Base-by-base conservation (phyloP, 23 red algal species). In the Gracilaria caudata region DNA sequence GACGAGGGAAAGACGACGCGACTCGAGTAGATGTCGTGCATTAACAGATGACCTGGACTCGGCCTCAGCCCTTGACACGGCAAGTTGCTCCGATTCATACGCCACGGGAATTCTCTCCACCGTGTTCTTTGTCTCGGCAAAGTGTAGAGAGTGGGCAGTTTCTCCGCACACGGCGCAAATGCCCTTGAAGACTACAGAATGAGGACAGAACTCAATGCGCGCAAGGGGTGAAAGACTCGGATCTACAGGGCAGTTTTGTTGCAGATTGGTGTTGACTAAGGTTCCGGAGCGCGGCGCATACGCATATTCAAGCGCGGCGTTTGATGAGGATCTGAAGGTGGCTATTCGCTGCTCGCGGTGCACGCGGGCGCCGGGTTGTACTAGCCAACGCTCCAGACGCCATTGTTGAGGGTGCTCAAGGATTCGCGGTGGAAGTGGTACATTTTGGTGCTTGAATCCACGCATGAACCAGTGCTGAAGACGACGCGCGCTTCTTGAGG, bases 1-100 rank as follows among this genome's bases (percentile, higher is more conserved):
- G 43, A 99, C 97, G 26, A 99, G 92, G 0, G 89, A 90, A 38
- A 99, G 84, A 23, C 86, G 90, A 19, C 70, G 82, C 66, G 89
- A 64, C 19, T 56, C 56, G n/a, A 94, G 66, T 26, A 98, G 78
- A 36, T 83, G 81, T 21, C 88, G 20, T 21, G 96, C 90, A 26
- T 87, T 89, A 29, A 78, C 75, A 11, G 87, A 72, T 25, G 83
- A 61, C 12, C 87, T 81, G 26, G 85, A 77, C 56, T 86, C 88
- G 57, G 90, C 84, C 54, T 92, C 94, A 20, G 80, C 77, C 53
- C 81, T 68, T 49, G 89, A 91, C 38, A 96, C 87, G 20, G 81
- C 40, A 53, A 98, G 73, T 17, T 58, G 78, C 4, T 41, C 80
- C 3, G 80, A 45, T 7, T 80, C 70, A 40, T 92, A 92, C 14